Conservation (phyloP, 805 yeast genomes). For the Saturnispora halmiae region DNA sequence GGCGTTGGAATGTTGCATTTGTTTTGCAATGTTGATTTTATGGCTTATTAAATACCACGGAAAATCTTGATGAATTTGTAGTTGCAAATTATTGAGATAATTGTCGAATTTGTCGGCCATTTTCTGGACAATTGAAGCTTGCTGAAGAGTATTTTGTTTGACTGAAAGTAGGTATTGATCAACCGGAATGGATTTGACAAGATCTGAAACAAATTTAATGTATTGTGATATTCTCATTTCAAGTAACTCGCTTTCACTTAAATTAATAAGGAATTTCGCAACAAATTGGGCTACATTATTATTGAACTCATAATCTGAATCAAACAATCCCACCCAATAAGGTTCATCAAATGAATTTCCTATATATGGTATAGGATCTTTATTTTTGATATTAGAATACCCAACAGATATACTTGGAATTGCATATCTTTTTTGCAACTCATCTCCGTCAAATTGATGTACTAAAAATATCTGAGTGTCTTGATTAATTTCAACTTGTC, state of each 20-base stretch:
- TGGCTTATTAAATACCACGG: constrained; percentile 66
- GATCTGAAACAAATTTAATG: no score
- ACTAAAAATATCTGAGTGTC: constrained; percentile 38
- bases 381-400: constrained; percentile 27
- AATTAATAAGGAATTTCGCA: constrained; percentile 44
- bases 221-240: constrained; percentile 40
- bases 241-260: constrained; percentile 51
- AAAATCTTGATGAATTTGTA: constrained; percentile 48
- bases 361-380: constrained; percentile 46
- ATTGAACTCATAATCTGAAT: constrained; percentile 43
- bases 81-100: no score
- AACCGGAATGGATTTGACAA: no score
- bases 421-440: constrained; percentile 28
- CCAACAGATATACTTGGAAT: constrained; percentile 52
- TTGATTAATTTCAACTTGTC: not conserved
- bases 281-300: constrained; percentile 49
- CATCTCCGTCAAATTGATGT: constrained; percentile 31
- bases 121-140: no score
- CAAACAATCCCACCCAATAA: constrained; percentile 43
- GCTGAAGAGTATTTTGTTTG: no score
- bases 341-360: constrained; percentile 53
- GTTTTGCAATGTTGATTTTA: constrained; percentile 51
- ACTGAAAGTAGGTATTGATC: no score
- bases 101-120: no score
- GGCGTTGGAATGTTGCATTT: constrained; percentile 44